A percentile compares a stretch with the other conserved stretches of the same genome.
Conservation (phyloP, 2,329 filamentous ascomycete species). For the Aureobasidium sp. region DNA sequence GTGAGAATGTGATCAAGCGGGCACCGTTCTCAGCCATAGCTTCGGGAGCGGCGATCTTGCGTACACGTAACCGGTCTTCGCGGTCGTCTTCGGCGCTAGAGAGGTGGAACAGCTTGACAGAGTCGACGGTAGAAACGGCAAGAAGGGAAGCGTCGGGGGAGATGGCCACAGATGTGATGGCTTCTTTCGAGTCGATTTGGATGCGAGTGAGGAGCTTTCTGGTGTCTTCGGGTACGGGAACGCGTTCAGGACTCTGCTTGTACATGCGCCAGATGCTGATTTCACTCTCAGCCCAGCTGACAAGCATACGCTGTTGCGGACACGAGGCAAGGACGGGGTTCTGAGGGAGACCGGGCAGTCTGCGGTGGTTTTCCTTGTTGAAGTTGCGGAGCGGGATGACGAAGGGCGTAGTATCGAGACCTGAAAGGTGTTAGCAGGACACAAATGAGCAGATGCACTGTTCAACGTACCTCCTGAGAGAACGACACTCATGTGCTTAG, state of each 20-base stretch:
- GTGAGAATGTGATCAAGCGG: slow-evolving; percentile 59
- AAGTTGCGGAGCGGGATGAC: slow-evolving; percentile 71
- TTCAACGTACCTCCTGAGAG: slow-evolving; percentile 64
- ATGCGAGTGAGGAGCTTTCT: slow-evolving; percentile 34
- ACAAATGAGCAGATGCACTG: neutral
- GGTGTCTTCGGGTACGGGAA: slow-evolving; percentile 28
- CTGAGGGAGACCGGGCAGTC: slow-evolving; percentile 77
- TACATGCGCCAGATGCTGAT: slow-evolving; percentile 70
- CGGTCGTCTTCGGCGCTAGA: slow-evolving; percentile 29
- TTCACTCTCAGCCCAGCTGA: slow-evolving; percentile 89
- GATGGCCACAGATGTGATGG: slow-evolving; percentile 67
- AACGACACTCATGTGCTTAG: slow-evolving; percentile 71
- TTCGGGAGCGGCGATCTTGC: slow-evolving; percentile 58
- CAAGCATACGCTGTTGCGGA: slow-evolving; percentile 62
- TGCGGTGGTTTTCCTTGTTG: slow-evolving; percentile 71
- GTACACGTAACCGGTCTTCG: slow-evolving; percentile 50
- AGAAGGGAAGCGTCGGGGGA: slow-evolving; percentile 65
- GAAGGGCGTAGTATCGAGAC: slow-evolving; percentile 76
- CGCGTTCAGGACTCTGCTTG: slow-evolving; percentile 24
- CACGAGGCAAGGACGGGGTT: slow-evolving; percentile 65
- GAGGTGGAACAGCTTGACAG: slow-evolving; percentile 71
- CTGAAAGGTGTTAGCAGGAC: slow-evolving; percentile 35
- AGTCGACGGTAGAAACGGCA: slow-evolving; percentile 63
- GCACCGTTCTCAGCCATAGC: slow-evolving; percentile 55
- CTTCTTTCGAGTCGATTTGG: slow-evolving; percentile 56